phyloP scores from a whole-genome alignment of 2,329 filamentous ascomycete genomes.

The Verticillium tricorpus region DNA sequence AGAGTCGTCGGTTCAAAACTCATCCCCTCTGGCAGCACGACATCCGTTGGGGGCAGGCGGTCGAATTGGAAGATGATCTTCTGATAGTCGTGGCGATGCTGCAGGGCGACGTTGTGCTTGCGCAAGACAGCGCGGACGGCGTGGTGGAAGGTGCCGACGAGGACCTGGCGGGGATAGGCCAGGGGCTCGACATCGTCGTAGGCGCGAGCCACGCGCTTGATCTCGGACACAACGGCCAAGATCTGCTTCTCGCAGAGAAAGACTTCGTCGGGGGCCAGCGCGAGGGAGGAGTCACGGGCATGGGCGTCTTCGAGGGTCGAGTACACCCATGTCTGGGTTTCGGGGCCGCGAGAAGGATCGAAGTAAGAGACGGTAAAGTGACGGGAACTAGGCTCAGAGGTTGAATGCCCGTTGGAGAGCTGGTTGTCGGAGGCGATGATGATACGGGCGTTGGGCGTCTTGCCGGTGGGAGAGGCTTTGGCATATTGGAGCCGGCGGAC shows the following conservation, averaged over 20 bases:
- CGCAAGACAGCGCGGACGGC: conserved; percentile 14
- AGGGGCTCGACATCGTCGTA: conserved; percentile 13
- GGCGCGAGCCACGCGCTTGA: conserved; percentile 19
- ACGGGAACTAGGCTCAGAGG: not conserved
- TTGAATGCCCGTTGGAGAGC: not conserved
- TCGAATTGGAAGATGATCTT: conserved; percentile 56
- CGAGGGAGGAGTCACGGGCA: conserved; percentile 8
- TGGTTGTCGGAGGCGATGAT: conserved; percentile 27
- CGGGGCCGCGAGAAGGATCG: conserved; percentile 55
- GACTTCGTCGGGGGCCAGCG: conserved; percentile 14
- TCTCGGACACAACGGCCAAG: conserved; percentile 21
- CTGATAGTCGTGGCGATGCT: conserved; percentile 29
- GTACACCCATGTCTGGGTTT: conserved; percentile 64
- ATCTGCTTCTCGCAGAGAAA: conserved; percentile 27
- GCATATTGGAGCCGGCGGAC: conserved; percentile 60
- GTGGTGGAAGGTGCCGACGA: conserved; percentile 30
- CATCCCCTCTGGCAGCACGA: conserved; percentile 40
- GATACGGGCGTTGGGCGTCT: conserved; percentile 37
- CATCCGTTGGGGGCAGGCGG: conserved; percentile 31
- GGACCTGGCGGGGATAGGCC: conserved; percentile 21
- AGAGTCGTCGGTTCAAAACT: conserved; percentile 47
- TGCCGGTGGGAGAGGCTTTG: conserved; percentile 29
- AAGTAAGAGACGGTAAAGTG: conserved; percentile 55
- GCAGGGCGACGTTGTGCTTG: not conserved
- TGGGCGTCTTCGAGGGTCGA: conserved; percentile 39